These are phyloP conservation scores for Exutisphaerella laricina DNA, from an alignment of 2,329 filamentous ascomycete genomes.

Conservation along the genomic window DNA sequence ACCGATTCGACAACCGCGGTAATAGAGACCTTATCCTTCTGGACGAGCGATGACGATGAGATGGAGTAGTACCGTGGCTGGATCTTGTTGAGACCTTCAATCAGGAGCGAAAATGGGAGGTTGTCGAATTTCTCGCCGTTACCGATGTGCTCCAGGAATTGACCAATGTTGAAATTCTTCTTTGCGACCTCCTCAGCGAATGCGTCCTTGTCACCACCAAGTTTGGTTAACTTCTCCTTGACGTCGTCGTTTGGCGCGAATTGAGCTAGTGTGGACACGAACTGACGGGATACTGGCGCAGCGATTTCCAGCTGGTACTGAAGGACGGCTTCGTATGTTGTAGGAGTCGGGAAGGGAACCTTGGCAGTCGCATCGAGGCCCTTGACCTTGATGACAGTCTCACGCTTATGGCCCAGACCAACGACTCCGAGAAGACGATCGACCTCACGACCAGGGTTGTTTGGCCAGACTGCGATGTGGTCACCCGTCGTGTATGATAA, in stretches of 20 bases:
- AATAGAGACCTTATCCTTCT: constrained; percentile 91
- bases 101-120: constrained; percentile 88
- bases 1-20: constrained; percentile 91
- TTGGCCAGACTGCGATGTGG: constrained; percentile 96
- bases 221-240: constrained; percentile 81
- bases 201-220: constrained; percentile 90
- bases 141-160: constrained; percentile 68
- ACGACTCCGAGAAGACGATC: constrained; percentile 80
- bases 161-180: constrained; percentile 83
- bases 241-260: constrained; percentile 80
- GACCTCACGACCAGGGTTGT: constrained; percentile 86
- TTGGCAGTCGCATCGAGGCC: constrained; percentile 91
- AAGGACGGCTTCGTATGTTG: constrained; percentile 87
- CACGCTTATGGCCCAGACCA: constrained; percentile 67
- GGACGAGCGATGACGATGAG: constrained; percentile 89
- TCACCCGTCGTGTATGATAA: constrained; percentile 93
- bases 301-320: constrained; percentile 98
- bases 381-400: constrained; percentile 82
- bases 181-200: constrained; percentile 81
- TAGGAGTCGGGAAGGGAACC: constrained; percentile 94
- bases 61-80: constrained; percentile 99
- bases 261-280: constrained; percentile 76
- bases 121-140: constrained; percentile 72
- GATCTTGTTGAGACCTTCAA: constrained; percentile 89
- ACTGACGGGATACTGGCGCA: constrained; percentile 92